These are phyloP conservation scores for Mycogone perniciosa DNA, from an alignment of 2,329 filamentous ascomycete genomes.

Conservation along the genomic window DNA sequence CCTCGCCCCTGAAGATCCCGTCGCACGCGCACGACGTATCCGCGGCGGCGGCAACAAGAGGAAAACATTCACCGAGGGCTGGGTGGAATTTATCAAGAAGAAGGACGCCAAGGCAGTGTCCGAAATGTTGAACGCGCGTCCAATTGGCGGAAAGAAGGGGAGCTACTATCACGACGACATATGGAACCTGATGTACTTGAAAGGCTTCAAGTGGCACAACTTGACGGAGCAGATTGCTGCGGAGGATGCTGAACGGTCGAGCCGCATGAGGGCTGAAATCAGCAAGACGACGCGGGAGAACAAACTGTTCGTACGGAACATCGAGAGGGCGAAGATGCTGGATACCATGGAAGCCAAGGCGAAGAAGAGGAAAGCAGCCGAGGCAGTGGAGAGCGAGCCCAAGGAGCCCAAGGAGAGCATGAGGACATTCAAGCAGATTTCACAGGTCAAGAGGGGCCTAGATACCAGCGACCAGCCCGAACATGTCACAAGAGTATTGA, in stretches of 20 bases:
- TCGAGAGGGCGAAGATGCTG: conserved; percentile 74
- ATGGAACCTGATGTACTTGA: conserved; percentile 77
- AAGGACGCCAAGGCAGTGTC: conserved; percentile 70
- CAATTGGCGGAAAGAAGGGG: conserved; percentile 77
- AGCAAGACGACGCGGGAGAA: conserved; percentile 71
- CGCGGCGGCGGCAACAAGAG: conserved; percentile 77
- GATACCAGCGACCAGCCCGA: conserved; percentile 43
- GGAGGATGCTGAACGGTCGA: conserved; percentile 73
- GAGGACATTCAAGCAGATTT: conserved; percentile 60
- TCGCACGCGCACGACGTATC: conserved; percentile 59
- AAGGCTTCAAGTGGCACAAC: conserved; percentile 76
- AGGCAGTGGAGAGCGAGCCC: conserved; percentile 15
- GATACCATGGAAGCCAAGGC: conserved; percentile 59
- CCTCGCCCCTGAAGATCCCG: conserved; percentile 67
- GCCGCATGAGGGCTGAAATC: conserved; percentile 72
- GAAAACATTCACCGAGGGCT: conserved; percentile 73
- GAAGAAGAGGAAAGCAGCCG: conserved; percentile 32
- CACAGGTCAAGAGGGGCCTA: conserved; percentile 46
- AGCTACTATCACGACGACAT: conserved; percentile 80
- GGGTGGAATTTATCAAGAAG: conserved; percentile 77
- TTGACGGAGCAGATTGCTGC: conserved; percentile 71
- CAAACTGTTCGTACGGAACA: conserved; percentile 71
- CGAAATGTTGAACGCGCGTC: conserved; percentile 69
- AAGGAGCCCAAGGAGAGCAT: conserved; percentile 19
- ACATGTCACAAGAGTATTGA: conserved; percentile 53